Conservation (phyloP, 306 rosid genomes). For the Vigna mungo region DNA sequence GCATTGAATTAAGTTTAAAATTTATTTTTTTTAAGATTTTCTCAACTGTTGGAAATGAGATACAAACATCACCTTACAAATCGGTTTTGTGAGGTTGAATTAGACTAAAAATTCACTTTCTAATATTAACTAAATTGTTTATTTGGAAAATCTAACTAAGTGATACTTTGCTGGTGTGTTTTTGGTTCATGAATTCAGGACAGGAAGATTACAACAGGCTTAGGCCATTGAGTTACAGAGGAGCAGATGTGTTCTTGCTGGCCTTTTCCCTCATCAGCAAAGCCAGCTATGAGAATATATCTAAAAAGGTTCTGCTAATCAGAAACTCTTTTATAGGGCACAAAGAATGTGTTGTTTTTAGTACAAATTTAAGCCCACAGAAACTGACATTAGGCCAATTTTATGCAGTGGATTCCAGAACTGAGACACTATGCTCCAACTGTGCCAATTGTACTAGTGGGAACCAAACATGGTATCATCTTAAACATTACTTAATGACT, state of each 20-base stretch:
- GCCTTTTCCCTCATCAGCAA: slow-evolving; percentile 30
- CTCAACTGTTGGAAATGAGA: too few species aligned
- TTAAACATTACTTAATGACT: slow-evolving; percentile 1
- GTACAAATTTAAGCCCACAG: not conserved
- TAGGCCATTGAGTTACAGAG: slow-evolving; percentile 25
- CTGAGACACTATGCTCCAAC: slow-evolving; percentile 14
- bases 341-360: not conserved
- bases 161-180: not conserved
- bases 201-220: slow-evolving; percentile 33
- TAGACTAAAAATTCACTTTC: too few species aligned
- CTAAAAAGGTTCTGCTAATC: slow-evolving; percentile 14
- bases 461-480: slow-evolving; percentile 30
- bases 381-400: not conserved
- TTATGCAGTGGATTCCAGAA: slow-evolving; percentile 20
- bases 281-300: slow-evolving; percentile 30
- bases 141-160: not conserved
- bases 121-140: not conserved
- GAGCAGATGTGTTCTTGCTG: slow-evolving; percentile 29
- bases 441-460: slow-evolving; percentile 22
- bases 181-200: slow-evolving; percentile 1
- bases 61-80: too few species aligned
- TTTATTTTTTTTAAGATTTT: too few species aligned
- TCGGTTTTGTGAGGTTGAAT: too few species aligned
- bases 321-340: not conserved
- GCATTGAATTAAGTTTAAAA: too few species aligned